A percentile compares a stretch with the other conserved stretches of the same genome.
Conservation (phyloP, 2,329 filamentous ascomycete species). For the Sporothrix sp. region DNA sequence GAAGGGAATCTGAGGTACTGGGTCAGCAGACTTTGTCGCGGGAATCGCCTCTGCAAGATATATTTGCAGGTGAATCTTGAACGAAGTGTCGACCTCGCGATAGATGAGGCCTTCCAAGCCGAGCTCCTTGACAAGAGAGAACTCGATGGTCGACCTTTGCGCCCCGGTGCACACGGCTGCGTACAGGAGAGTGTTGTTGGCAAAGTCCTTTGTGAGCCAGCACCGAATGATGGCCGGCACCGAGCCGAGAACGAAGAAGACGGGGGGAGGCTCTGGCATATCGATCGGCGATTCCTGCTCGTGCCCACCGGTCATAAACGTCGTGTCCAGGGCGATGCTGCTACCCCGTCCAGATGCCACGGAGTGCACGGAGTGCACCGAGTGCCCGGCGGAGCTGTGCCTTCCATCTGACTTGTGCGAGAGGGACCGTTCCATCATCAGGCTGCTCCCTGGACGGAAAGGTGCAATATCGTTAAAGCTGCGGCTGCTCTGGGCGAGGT, state of each 20-base stretch:
- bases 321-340: conserved; percentile 74
- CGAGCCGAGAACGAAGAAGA: conserved; percentile 74
- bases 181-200: conserved; percentile 79
- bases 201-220: conserved; percentile 86
- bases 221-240: conserved; percentile 92
- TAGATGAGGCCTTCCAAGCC: conserved; percentile 58
- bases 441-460: conserved; percentile 65
- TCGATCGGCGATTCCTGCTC: conserved; percentile 61
- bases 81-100: conserved; percentile 53
- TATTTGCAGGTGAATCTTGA: conserved; percentile 66
- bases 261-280: conserved; percentile 67
- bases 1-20: conserved; percentile 70
- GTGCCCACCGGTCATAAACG: conserved; percentile 52
- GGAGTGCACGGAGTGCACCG: conserved; percentile 56
- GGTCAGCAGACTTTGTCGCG: conserved; percentile 61
- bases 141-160: conserved; percentile 73
- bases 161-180: conserved; percentile 89
- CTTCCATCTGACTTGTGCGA: conserved; percentile 95
- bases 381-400: conserved; percentile 87
- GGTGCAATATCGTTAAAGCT: conserved; percentile 76
- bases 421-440: conserved; percentile 83
- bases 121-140: conserved; percentile 63
- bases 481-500: conserved; percentile 72
- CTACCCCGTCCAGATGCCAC: conserved; percentile 71
- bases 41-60: conserved; percentile 86